Base-by-base conservation (phyloP, 352 stramenopile species). In the Globisporangium paroecandrum region DNA sequence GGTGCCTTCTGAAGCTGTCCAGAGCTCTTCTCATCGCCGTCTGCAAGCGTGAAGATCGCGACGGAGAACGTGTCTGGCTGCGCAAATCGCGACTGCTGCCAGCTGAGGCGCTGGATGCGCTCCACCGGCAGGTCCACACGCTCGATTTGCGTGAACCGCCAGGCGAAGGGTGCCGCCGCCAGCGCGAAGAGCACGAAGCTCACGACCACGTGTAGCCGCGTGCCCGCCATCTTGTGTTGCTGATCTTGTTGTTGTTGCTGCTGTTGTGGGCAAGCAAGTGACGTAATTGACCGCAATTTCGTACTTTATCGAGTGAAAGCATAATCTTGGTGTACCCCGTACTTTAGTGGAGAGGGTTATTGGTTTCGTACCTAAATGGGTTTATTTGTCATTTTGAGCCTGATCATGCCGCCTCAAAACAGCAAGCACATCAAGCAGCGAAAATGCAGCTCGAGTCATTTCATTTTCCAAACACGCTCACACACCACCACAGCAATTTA, bases 121-220 rank as follows among this genome's bases (percentile, higher is more conserved):
- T 70, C 72, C 10, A 74, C 65, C 0, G 85, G 83, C 5, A 93
- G 76, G 41, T 78, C 66, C 38, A 81, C 72, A 53, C 85, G 85
- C 75, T 91, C 71, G 58, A 93, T 82, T 32, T 85, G 81, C 60
- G 84, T 93, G 59, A 90, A 72, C 55, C 80, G 76, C 77, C 77
- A 91, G 22, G 85, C 85, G 60, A 90, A 70, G 38, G 85, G 83
- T 57, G 83, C 73, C 54, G 76, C 77, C 41, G 85, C 73, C 58
- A 89, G 76, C 69, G 77, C 75, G 72, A 92, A 92, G 58, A 90
- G 65, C 73, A 88, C 81, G 72, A 94, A 92, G 60, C 77, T 79
- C 60, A 76, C 80, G 25, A 93, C 85, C 68, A 93, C 87, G 61
- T 90, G 81, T 65, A 94, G 73, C 56, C 86, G 78, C 36, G 85